These are phyloP conservation scores for Myxozyma mucilagina DNA, from an alignment of 805 yeast genomes.

Conservation along the genomic window DNA sequence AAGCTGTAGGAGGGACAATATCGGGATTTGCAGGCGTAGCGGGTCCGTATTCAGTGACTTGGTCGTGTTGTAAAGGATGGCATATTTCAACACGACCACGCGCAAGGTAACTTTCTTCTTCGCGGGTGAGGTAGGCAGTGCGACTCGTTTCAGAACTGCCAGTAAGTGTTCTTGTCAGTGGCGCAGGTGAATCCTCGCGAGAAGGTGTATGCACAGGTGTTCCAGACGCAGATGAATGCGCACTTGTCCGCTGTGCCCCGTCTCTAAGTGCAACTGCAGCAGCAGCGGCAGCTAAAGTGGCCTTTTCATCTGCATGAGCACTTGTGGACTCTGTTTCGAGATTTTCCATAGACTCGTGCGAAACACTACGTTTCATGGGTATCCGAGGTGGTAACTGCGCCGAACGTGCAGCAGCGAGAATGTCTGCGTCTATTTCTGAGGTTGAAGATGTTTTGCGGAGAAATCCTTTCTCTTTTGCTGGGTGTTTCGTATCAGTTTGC, in stretches of 20 bases:
- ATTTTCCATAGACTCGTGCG: neutral
- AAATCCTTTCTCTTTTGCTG: neutral
- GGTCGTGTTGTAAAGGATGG: conserved; percentile 29
- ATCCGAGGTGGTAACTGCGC: neutral
- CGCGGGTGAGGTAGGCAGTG: neutral
- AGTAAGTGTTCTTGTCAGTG: neutral
- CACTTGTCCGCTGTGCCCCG: no score
- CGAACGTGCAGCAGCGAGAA: neutral
- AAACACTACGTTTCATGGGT: neutral
- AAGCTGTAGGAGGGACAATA: conserved; percentile 26
- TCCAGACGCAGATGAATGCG: neutral
- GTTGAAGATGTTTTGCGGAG: neutral
- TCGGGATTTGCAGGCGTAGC: neutral
- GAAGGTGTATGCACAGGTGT: neutral
- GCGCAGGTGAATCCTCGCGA: neutral
- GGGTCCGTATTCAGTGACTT: conserved; percentile 27
- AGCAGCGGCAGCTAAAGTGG: neutral
- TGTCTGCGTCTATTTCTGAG: neutral
- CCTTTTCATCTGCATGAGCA: neutral
- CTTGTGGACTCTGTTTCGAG: neutral
- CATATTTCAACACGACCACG: conserved; percentile 27
- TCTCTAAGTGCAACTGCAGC: neutral
- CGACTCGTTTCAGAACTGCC: neutral
- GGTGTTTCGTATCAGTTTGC: neutral
- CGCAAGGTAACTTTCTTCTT: conserved; percentile 19